Percentiles rank a stretch among this genome's conserved stretches.
Evolutionary conservation across 192 early-diverging fungal genomes (phyloP).

Genomic region (Mortierella alpina): DNA sequence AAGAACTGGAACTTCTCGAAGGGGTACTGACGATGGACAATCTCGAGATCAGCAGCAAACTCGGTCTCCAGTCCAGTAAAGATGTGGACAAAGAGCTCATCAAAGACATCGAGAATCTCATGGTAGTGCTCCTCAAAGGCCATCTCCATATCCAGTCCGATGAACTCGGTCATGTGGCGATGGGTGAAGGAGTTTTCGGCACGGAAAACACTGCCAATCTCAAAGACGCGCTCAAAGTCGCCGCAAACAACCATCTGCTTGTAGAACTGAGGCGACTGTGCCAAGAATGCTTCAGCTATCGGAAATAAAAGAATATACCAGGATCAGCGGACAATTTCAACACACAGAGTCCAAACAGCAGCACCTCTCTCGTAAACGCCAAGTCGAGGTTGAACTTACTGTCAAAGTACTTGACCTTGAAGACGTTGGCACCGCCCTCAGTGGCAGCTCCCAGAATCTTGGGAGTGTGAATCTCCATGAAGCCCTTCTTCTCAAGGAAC

Average conservation of each 20-base stretch:
- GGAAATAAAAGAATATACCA: background rate
- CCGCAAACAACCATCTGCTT: constrained; percentile 99
- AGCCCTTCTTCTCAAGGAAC: constrained; percentile 82
- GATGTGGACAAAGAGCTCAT: constrained; percentile 91
- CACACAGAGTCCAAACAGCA: background rate
- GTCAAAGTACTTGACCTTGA: constrained; percentile 97
- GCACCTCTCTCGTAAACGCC: background rate
- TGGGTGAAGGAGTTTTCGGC: constrained; percentile 98
- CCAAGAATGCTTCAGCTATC: constrained; percentile 85
- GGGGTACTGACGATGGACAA: constrained; percentile 90
- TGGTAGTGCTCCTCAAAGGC: constrained; percentile 99
- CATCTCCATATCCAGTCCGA: constrained; percentile 99
- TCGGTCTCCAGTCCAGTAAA: constrained; percentile 89
- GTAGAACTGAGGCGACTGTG: constrained; percentile 98
- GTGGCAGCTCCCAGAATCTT: constrained; percentile 93
- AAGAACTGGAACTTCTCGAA: constrained; percentile 91
- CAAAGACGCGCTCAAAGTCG: constrained; percentile 98
- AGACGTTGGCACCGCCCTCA: constrained; percentile 99
- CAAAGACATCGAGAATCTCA: constrained; percentile 94
- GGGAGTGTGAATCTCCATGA: constrained; percentile 98
- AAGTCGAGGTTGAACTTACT: constrained; percentile 49
- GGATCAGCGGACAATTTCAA: background rate
- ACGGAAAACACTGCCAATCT: constrained; percentile 96
- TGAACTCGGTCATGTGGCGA: constrained; percentile 99
- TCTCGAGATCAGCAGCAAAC: constrained; percentile 85